A percentile compares a stretch with the other conserved stretches of the same genome.
Conservation (phyloP, 192 early-diverging fungal genomes). For the Backusella psychrophila region DNA sequence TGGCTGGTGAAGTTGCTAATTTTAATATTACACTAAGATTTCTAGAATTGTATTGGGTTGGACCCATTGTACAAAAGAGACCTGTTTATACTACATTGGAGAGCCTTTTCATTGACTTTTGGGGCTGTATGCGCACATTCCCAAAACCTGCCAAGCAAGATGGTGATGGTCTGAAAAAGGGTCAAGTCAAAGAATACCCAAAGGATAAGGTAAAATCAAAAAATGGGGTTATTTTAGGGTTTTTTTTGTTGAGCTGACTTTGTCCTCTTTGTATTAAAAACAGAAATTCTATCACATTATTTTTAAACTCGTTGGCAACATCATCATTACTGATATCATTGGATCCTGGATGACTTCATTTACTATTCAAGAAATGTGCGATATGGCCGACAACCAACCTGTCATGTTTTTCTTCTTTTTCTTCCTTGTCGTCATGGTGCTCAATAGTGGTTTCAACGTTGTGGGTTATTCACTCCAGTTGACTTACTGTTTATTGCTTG, state of each 20-base stretch:
- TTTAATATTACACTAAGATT: conserved; percentile 18
- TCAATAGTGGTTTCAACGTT: not conserved
- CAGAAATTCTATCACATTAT: conserved; percentile 18
- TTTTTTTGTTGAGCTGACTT: not conserved
- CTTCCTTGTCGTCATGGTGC: not conserved
- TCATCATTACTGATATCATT: conserved; percentile 3
- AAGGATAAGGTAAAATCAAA: conserved; percentile 1
- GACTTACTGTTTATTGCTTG: not conserved
- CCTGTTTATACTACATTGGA: conserved; percentile 6
- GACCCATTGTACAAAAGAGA: conserved; percentile 12
- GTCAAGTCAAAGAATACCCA: conserved; percentile 13
- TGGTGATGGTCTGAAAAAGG: conserved; percentile 17
- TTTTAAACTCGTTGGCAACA: not conserved
- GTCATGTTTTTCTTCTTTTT: not conserved
- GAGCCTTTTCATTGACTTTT: conserved; percentile 16
- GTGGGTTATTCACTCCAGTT: conserved; percentile 3
- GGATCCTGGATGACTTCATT: conserved; percentile 2
- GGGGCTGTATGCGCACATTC: conserved; percentile 17
- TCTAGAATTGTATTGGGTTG: conserved; percentile 15
- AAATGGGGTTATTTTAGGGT: not conserved
- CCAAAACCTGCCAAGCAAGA: conserved; percentile 18
- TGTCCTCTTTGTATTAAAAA: not conserved
- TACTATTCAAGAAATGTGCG: not conserved
- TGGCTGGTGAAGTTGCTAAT: not conserved
- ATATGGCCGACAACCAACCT: not conserved